Base-by-base conservation (phyloP, 345 rosid genomes). In the Isatis tinctoria region DNA sequence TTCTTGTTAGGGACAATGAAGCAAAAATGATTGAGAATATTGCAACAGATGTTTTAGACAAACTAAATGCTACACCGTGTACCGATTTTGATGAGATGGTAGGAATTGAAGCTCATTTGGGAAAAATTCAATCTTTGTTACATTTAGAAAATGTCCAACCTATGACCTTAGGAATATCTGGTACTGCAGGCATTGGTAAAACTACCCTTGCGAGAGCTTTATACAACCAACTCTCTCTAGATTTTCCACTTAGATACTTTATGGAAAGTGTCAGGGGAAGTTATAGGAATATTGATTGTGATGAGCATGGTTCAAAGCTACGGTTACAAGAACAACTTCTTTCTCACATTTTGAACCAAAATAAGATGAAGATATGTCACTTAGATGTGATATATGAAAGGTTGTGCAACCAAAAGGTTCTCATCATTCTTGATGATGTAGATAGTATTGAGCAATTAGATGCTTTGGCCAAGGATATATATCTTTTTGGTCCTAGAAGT, bases 1-100 rank as follows among this genome's bases (percentile, higher is more conserved):
- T 45, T 2, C 54, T 48, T 48, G 27, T 48, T 48, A 48, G 27
- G 54, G 6, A 9, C 13, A 65, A 32, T 12, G 70, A 65, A 65
- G 56, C 58, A 7, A 33, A 47, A 3, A 65, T 65, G 70, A 65
- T 48, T 20, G 70, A 65, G 20, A 65, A 48, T 20, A 65, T 65
- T 48, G 70, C 45, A 14, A 9, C 13, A 48, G 2, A 48, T 20
- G 26, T 48, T 18, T 48, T 27, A 18, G 5, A 18, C 54, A 48
- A 18, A 3, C 27, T 48, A 48, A 48, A 48, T 48, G 14, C 0
- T 18, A 9, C 54, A 18, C 13, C 54, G 4, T 48, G 13, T 4
- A 48, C 27, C 14, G 27, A 48, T 5, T 48, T 48, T 48, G 13
- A 48, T 10, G 27, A 27, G 27, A 48, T 20, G 27, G 54, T 20